A percentile compares a stretch with the other conserved stretches of the same genome.
phyloP scores from a whole-genome alignment of 139 green algal genomes.

The Auxenochlorella protothecoides region DNA sequence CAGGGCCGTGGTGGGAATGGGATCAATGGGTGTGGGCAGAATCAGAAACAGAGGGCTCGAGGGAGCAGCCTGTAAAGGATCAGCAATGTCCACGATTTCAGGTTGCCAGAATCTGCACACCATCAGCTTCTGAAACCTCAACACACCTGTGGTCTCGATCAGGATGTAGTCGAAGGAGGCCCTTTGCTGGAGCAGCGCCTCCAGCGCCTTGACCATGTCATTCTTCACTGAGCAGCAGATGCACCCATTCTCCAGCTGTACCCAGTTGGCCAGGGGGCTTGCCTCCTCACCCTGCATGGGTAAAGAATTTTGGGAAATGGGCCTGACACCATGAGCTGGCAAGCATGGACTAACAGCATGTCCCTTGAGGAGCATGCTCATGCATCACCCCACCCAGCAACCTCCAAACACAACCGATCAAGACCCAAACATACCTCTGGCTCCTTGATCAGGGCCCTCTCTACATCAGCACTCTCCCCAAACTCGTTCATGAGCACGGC shows the following conservation, averaged over 20 bases:
- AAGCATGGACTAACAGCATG: too few relatives aligned
- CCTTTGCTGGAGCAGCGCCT: conserved; percentile 40
- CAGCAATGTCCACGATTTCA: not conserved
- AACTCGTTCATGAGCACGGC: conserved; percentile 91
- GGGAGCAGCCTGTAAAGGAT: not conserved
- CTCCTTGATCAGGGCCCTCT: conserved; percentile 64
- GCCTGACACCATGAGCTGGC: too few relatives aligned
- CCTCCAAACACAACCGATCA: too few relatives aligned
- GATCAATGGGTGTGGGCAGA: not conserved
- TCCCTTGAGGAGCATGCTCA: too few relatives aligned
- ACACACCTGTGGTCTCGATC: conserved; percentile 78
- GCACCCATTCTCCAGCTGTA: conserved; percentile 96
- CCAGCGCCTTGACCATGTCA: conserved; percentile 71
- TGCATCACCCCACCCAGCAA: too few relatives aligned
- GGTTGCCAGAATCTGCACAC: not conserved
- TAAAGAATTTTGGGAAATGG: too few relatives aligned
- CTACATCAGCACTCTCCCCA: conserved; percentile 65
- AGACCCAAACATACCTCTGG: conserved; percentile 16
- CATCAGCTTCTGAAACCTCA: not conserved
- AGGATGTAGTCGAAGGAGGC: conserved; percentile 76
- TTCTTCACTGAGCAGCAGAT: conserved; percentile 94
- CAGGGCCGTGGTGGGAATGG: not conserved
- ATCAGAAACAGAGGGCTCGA: not conserved
- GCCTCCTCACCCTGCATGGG: conserved; percentile 9
- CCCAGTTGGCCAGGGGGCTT: conserved; percentile 61